Evolutionary conservation across 768 basidiomycete genomes (phyloP).

Genomic region (Kwoniella dendrophila): DNA sequence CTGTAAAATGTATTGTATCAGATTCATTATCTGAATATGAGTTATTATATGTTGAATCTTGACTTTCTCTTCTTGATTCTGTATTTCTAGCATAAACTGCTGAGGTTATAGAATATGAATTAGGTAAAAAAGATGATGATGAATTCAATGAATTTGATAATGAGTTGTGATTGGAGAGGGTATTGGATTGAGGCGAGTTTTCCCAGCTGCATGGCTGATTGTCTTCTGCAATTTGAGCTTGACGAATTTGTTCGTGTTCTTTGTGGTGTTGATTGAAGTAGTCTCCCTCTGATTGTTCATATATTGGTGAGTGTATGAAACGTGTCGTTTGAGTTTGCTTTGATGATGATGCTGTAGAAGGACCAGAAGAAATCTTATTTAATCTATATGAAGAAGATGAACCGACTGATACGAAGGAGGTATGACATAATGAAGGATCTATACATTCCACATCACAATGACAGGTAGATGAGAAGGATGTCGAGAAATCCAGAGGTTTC

Average conservation of each 20-base stretch:
- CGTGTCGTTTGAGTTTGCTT: background rate
- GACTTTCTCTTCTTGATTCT: background rate
- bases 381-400: no score
- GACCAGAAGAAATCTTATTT: no score
- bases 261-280: background rate
- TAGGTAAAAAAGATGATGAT: background rate
- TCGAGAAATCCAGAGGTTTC: background rate
- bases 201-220: slow-evolving; percentile 14
- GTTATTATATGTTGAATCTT: slow-evolving; percentile 2
- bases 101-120: background rate
- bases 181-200: slow-evolving; percentile 6
- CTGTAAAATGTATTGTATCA: background rate
- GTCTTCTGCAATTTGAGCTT: no score
- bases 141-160: no score
- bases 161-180: background rate
- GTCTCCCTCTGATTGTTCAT: background rate
- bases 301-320: background rate
- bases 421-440: slow-evolving; percentile 14
- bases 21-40: background rate
- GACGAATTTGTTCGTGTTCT: no score
- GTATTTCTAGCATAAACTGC: background rate
- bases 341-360: no score
- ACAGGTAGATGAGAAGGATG: slow-evolving; percentile 2
- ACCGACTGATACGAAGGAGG: slow-evolving; percentile 6
- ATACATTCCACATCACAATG: slow-evolving; percentile 12